These are phyloP conservation scores for Datura wrightii DNA, from an alignment of 257 asterid genomes.

Conservation along the genomic window DNA sequence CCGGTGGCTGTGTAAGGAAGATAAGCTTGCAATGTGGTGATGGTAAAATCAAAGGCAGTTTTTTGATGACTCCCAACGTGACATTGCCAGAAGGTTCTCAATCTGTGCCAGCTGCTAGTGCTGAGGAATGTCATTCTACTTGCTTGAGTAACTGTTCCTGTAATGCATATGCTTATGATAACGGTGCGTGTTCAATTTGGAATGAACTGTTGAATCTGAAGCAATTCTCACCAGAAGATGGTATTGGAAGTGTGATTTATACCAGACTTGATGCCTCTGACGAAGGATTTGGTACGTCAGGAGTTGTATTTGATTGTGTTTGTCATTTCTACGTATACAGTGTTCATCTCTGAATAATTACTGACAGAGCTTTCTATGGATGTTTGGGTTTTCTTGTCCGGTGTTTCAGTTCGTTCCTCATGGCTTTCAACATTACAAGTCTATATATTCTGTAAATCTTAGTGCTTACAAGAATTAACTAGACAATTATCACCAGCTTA, in stretches of 20 bases:
- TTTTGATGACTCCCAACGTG: neutral
- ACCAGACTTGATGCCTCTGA: constrained; percentile 20
- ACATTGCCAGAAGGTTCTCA: neutral
- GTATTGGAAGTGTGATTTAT: constrained; percentile 17
- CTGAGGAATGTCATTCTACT: constrained; percentile 20
- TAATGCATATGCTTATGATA: constrained; percentile 25
- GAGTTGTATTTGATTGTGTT: neutral
- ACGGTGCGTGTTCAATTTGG: constrained; percentile 28
- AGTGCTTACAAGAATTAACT: neutral
- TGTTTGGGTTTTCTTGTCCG: neutral
- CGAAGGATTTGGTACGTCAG: neutral
- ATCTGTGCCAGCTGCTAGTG: neutral
- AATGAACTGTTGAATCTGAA: constrained; percentile 4
- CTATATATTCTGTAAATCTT: neutral
- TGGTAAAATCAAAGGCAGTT: neutral
- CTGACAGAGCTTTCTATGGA: neutral
- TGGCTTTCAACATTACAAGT: neutral
- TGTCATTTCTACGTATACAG: neutral
- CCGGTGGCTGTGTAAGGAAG: constrained; percentile 44
- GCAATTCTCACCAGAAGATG: constrained; percentile 19
- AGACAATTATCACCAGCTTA: neutral
- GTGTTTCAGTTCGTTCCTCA: neutral
- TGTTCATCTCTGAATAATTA: neutral
- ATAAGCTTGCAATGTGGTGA: neutral
- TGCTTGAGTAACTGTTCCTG: constrained; percentile 35